Percentiles rank a stretch among this genome's conserved stretches.
These are phyloP conservation scores for Cordyceps pruinosa DNA, from an alignment of 2,329 filamentous ascomycete genomes.

Conservation along the genomic window DNA sequence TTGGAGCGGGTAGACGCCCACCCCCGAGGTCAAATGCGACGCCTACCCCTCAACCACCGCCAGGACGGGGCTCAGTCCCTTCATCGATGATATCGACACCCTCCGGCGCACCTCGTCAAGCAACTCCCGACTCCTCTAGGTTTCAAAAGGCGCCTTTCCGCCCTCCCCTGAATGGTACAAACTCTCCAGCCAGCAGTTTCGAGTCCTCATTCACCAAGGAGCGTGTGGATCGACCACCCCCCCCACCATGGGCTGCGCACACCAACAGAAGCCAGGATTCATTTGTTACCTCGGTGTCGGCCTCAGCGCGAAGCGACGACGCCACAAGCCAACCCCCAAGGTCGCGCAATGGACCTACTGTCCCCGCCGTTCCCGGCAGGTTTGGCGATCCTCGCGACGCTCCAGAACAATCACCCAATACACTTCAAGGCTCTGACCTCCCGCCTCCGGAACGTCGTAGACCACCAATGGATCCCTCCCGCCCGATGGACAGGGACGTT, in stretches of 20 bases:
- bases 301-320: constrained; percentile 44
- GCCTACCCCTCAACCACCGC: neutral
- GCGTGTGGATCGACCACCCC: constrained; percentile 27
- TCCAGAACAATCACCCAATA: constrained; percentile 5
- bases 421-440: constrained; percentile 23
- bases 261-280: constrained; percentile 54
- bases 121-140: constrained; percentile 15
- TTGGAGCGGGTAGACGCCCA: constrained; percentile 47
- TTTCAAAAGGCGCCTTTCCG: constrained; percentile 21
- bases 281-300: constrained; percentile 38
- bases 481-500: constrained; percentile 47
- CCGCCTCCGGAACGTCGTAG: constrained; percentile 53
- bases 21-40: constrained; percentile 19
- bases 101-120: constrained; percentile 4
- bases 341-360: constrained; percentile 44
- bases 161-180: constrained; percentile 32
- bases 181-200: constrained; percentile 46
- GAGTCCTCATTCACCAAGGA: constrained; percentile 38
- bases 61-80: constrained; percentile 3
- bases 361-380: constrained; percentile 32
- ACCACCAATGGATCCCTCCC: constrained; percentile 57
- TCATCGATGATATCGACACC: neutral
- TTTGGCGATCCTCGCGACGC: constrained; percentile 26
- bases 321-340: constrained; percentile 42
- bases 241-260: constrained; percentile 40